Evolutionary conservation across 129 eudicot species (phyloP).

Genomic region (Artemisia annua): DNA sequence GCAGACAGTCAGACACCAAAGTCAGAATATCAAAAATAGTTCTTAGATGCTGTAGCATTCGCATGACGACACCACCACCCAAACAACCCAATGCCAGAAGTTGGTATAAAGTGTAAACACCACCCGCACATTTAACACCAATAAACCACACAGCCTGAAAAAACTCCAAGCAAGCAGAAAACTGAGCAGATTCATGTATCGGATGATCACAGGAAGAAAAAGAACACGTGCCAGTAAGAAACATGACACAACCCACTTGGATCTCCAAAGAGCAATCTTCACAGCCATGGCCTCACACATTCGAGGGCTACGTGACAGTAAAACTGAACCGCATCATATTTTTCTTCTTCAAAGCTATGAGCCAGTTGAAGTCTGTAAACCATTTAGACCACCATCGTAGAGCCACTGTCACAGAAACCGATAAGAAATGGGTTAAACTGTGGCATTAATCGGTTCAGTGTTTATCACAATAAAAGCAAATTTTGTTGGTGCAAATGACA

Average conservation of each 20-base stretch:
- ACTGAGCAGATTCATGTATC: not conserved
- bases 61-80: not conserved
- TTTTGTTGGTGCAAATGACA: not conserved
- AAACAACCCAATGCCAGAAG: not conserved
- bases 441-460: too few relatives aligned
- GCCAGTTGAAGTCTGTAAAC: not conserved
- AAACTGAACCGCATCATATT: not conserved
- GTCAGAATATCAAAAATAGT: not conserved
- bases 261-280: conserved; percentile 1
- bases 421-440: too few relatives aligned
- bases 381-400: not conserved
- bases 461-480: not conserved
- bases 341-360: conserved; percentile 15
- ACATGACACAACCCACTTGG: not conserved
- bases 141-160: not conserved
- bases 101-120: not conserved
- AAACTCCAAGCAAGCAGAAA: not conserved
- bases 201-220: not conserved
- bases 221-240: not conserved
- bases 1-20: not conserved
- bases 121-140: not conserved
- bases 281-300: not conserved
- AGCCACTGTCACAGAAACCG: too few relatives aligned
- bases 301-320: not conserved
- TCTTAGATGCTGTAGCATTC: not conserved